A percentile compares a stretch with the other conserved stretches of the same genome.
phyloP scores from a whole-genome alignment of 208 protist genomes.

The Plasmodiophora brassicae region DNA sequence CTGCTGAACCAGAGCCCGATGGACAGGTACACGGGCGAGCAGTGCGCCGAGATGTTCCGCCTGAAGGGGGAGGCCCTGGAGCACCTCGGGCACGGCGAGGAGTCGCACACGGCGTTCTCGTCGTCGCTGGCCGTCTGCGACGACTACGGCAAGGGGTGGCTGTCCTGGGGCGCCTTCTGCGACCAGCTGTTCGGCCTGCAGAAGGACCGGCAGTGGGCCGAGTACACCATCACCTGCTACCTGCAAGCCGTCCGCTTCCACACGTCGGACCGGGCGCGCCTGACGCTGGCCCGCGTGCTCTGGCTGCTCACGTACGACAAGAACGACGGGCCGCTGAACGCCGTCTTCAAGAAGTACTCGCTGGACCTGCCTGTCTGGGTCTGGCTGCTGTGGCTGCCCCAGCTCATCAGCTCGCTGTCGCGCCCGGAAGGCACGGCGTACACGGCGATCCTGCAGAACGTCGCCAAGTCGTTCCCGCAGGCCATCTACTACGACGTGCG shows the following conservation, averaged over 20 bases:
- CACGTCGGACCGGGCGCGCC: neutral
- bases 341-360: conserved; percentile 41
- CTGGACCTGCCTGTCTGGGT: conserved; percentile 46
- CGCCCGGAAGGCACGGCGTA: conserved; percentile 37
- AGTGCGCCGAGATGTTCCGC: conserved; percentile 42
- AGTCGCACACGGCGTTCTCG: conserved; percentile 40
- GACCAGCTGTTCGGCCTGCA: conserved; percentile 39
- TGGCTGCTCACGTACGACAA: conserved; percentile 39
- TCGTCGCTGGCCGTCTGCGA: conserved; percentile 38
- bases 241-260: conserved; percentile 45
- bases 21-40: conserved; percentile 36
- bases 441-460: conserved; percentile 47
- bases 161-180: conserved; percentile 49
- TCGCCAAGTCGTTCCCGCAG: conserved; percentile 51
- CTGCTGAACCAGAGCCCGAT: conserved; percentile 46
- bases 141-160: conserved; percentile 41
- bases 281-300: conserved; percentile 48
- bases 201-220: conserved; percentile 27
- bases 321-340: neutral
- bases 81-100: conserved; percentile 46
- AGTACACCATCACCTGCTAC: conserved; percentile 53
- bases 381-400: conserved; percentile 55
- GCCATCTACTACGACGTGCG: conserved; percentile 50
- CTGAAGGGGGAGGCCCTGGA: conserved; percentile 47
- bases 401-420: conserved; percentile 39